These are phyloP conservation scores for Delonix regia DNA, from an alignment of 306 rosid genomes.

Conservation along the genomic window DNA sequence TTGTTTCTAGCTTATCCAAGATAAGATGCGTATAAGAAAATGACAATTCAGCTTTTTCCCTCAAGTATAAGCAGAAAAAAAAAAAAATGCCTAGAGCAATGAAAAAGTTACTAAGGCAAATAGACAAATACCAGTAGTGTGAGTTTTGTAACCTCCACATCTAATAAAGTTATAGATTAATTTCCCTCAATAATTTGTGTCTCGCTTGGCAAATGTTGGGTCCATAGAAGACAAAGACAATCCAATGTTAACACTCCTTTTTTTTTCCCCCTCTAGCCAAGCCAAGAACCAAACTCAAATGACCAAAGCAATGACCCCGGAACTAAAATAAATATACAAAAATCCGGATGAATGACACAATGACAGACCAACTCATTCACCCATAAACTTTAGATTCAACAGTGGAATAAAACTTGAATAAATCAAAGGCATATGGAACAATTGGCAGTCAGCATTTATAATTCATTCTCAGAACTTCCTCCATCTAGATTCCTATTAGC, in stretches of 20 bases:
- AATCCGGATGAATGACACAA: neutral
- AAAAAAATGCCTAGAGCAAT: neutral
- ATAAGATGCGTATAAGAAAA: neutral
- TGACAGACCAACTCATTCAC: neutral
- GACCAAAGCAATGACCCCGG: neutral
- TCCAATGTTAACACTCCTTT: slow-evolving; percentile 3
- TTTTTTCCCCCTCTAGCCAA: neutral
- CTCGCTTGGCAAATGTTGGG: neutral
- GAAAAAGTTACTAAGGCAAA: neutral
- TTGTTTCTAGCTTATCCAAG: slow-evolving; percentile 8
- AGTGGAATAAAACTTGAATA: neutral
- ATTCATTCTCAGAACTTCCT: neutral
- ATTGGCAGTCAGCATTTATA: neutral
- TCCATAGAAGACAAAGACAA: neutral
- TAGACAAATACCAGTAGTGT: neutral
- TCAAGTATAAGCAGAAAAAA: neutral
- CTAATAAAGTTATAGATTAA: neutral
- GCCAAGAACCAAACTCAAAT: neutral
- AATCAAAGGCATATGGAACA: neutral
- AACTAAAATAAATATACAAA: neutral
- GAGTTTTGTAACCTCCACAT: neutral
- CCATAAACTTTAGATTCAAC: neutral
- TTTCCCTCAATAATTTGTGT: slow-evolving; percentile 6
- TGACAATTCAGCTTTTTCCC: neutral
- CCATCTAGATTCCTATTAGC: neutral